Evolutionary conservation across 441 rosid genomes (phyloP).

Genomic region (Gossypium gossypioides): DNA sequence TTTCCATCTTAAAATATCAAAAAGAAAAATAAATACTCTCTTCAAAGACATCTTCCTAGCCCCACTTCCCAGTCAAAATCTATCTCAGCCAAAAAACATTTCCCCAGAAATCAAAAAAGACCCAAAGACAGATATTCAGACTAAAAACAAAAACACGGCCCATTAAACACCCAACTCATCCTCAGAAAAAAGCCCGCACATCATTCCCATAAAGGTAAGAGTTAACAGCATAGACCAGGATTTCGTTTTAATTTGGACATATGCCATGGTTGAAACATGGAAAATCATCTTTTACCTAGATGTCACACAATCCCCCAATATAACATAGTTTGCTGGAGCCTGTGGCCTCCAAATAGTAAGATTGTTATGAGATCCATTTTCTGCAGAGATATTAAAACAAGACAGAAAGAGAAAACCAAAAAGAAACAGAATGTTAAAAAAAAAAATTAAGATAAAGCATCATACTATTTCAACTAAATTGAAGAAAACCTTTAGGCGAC

Average conservation of each 20-base stretch:
- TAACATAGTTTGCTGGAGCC: conserved; percentile 93
- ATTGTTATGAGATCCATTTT: conserved; percentile 59
- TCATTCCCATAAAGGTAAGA: neutral
- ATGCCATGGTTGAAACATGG: neutral
- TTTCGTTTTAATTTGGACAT: neutral
- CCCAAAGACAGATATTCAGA: neutral
- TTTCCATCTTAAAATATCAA: conserved; percentile 1
- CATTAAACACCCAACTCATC: neutral
- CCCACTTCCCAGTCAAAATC: neutral
- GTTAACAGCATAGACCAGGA: conserved; percentile 1
- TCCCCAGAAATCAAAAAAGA: neutral
- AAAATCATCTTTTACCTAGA: conserved; percentile 54
- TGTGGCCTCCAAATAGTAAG: conserved; percentile 98
- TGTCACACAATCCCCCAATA: conserved; percentile 96
- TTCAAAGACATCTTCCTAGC: neutral
- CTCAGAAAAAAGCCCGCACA: neutral
- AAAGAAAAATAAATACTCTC: conserved; percentile 2
- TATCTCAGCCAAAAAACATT: neutral
- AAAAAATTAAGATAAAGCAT: neutral
- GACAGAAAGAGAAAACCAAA: conserved; percentile 1
- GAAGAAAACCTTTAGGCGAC: conserved; percentile 67
- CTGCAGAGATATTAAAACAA: conserved; percentile 37
- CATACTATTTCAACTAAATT: conserved; percentile 9
- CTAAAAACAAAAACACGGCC: neutral
- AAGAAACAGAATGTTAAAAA: neutral